Evolutionary conservation across 805 yeast genomes (phyloP).

Genomic region (Saccharomycopsis oosterbeekiorum): DNA sequence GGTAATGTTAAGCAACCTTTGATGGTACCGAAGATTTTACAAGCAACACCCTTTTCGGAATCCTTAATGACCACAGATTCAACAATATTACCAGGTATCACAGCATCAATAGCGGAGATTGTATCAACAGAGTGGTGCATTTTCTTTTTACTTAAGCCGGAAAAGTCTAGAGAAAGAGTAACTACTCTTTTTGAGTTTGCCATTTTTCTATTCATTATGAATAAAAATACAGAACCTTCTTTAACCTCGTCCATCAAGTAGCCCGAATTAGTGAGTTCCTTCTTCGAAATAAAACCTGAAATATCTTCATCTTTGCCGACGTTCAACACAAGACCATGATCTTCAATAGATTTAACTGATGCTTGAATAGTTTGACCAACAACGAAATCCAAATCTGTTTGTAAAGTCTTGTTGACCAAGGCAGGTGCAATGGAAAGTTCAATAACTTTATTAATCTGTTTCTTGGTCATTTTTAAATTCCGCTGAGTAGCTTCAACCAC

Average conservation of each 20-base stretch:
- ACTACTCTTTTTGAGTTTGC: slow-evolving; percentile 24
- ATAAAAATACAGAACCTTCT: slow-evolving; percentile 63
- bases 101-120: slow-evolving; percentile 66
- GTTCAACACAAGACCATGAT: slow-evolving; percentile 77
- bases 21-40: slow-evolving; percentile 65
- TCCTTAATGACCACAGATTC: slow-evolving; percentile 61
- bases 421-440: slow-evolving; percentile 68
- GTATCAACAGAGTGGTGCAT: slow-evolving; percentile 40
- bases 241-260: slow-evolving; percentile 29
- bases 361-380: slow-evolving; percentile 64
- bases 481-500: slow-evolving; percentile 48
- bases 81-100: slow-evolving; percentile 77
- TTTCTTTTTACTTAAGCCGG: slow-evolving; percentile 24
- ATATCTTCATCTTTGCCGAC: slow-evolving; percentile 44
- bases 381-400: slow-evolving; percentile 52
- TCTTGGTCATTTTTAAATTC: slow-evolving; percentile 24
- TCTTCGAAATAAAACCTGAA: slow-evolving; percentile 68
- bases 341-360: slow-evolving; percentile 72
- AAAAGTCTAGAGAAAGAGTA: slow-evolving; percentile 41
- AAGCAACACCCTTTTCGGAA: slow-evolving; percentile 51
- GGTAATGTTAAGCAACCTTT: slow-evolving; percentile 62
- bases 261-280: slow-evolving; percentile 41
- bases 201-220: slow-evolving; percentile 41
- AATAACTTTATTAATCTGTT: slow-evolving; percentile 46
- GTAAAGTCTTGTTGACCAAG: slow-evolving; percentile 50